Evolutionary conservation across 23 red algal genomes (phyloP), one percentile per base, ranked within the genome.

Genomic region (Gracilaria vermiculophylla): DNA sequence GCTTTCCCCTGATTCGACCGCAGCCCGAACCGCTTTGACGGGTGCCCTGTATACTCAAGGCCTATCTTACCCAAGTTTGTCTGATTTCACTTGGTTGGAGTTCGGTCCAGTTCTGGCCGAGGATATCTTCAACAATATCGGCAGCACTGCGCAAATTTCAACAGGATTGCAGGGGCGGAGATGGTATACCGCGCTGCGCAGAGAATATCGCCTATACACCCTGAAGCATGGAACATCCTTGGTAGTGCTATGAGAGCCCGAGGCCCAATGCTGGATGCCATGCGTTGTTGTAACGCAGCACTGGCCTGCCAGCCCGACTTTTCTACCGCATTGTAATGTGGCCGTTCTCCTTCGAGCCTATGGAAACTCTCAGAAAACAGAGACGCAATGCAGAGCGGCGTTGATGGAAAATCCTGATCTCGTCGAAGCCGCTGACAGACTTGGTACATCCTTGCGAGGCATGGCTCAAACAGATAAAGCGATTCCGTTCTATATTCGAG

Each of bases 391-490:
- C 78, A 54, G 88, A 49, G 88, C 88, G 13, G 88, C 88, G 3
- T 47, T 82, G 35, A 49, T 83, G 75, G 69, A 58, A 61, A 53
- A 74, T 62, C 55, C 88, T 12, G 77, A 82, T 34, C 70, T 83
- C 48, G 49, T 78, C 6, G 88, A 82, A 33, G 88, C 88, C 11
- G 88, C 88, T 35, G 77, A 69, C 31, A 78, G 88, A 4, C 77
- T 92, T 55, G 88, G 78, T 36, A 83, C 88, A 28, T 60, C 88
- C 14, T 76, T 92, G 66, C 40, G 88, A 50, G 88, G 83, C 36
- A 92, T 83, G 88, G 88, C 77, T 21, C 62, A 70, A 40, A 82
- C 80, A 24, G 88, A 92, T 37, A 78, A 92, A 62, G 88, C 88
- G 0, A 52, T 92, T n/a, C 60, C 75, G 45, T 83, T 83, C 28